Conservation (phyloP, 352 stramenopile genomes). For the Pythium vanterpoolii region DNA sequence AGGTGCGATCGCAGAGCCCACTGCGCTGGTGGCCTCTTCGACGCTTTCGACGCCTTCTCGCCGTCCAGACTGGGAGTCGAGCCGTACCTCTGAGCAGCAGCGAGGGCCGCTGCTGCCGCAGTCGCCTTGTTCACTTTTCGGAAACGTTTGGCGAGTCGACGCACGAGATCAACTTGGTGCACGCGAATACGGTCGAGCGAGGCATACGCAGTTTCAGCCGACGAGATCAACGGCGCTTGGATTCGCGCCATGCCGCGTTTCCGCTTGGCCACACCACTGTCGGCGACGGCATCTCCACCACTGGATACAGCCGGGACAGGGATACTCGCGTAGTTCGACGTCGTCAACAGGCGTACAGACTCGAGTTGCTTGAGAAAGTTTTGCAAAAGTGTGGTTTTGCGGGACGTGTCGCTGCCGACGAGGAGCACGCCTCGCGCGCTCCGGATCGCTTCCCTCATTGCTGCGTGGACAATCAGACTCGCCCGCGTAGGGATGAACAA, state of each 20-base stretch:
- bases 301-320: conserved; percentile 9
- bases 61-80: neutral
- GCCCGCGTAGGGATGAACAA: conserved; percentile 30
- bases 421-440: conserved; percentile 25
- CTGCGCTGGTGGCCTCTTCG: conserved; percentile 6
- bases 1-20: conserved; percentile 15
- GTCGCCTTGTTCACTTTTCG: conserved; percentile 28
- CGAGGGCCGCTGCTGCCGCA: conserved; percentile 11
- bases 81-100: conserved; percentile 14
- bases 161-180: conserved; percentile 28
- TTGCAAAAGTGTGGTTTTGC: conserved; percentile 26
- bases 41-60: conserved; percentile 1
- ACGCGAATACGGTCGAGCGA: conserved; percentile 28
- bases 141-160: conserved; percentile 22
- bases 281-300: neutral
- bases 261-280: neutral
- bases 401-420: conserved; percentile 20
- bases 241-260: conserved; percentile 19
- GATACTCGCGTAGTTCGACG: conserved; percentile 24
- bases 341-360: conserved; percentile 19
- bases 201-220: conserved; percentile 11
- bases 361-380: conserved; percentile 31
- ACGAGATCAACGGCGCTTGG: neutral
- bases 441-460: conserved; percentile 26
- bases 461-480: conserved; percentile 29